A percentile compares a stretch with the other conserved stretches of the same genome.
Conservation (phyloP, 1,139 yeast species). For the Cylindricascospora bacillispora region DNA sequence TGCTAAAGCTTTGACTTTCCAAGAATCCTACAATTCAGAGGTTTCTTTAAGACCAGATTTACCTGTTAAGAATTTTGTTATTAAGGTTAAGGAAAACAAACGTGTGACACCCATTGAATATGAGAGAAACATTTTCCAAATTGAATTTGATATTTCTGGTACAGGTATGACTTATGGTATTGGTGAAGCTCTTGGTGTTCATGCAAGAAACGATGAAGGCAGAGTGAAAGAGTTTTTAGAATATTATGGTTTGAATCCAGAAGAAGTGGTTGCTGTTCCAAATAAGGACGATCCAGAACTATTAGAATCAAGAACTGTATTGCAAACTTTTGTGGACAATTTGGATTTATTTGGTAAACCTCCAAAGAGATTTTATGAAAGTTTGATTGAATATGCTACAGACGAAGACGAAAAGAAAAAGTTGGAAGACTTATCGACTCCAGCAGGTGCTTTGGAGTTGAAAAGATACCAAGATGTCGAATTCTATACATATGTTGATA, state of each 20-base stretch:
- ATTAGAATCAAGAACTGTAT: constrained; percentile 64
- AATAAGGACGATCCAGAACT: constrained; percentile 49
- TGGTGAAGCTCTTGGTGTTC: constrained; percentile 95
- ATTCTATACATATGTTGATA: constrained; percentile 69
- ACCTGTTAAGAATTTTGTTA: constrained; percentile 74
- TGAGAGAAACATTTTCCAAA: constrained; percentile 91
- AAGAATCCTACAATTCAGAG: constrained; percentile 56
- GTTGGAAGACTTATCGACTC: constrained; percentile 51
- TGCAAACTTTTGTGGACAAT: constrained; percentile 68
- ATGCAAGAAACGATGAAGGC: constrained; percentile 66
- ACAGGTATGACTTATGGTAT: constrained; percentile 85
- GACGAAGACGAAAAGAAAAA: constrained; percentile 54
- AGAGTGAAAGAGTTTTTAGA: constrained; percentile 58
- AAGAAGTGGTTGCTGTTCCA: constrained; percentile 58
- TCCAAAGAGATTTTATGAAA: constrained; percentile 86
- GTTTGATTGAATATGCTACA: constrained; percentile 60
- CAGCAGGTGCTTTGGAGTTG: constrained; percentile 78
- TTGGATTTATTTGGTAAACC: constrained; percentile 90
- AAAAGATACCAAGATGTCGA: constrained; percentile 80
- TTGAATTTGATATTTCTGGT: constrained; percentile 83
- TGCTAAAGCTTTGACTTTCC: constrained; percentile 63
- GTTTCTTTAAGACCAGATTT: constrained; percentile 74
- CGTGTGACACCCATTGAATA: constrained; percentile 88
- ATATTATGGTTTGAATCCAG: constrained; percentile 53
- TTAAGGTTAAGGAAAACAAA: constrained; percentile 82